phyloP scores from a whole-genome alignment of 2,329 filamentous ascomycete species.

The Verticillium nubilum region DNA sequence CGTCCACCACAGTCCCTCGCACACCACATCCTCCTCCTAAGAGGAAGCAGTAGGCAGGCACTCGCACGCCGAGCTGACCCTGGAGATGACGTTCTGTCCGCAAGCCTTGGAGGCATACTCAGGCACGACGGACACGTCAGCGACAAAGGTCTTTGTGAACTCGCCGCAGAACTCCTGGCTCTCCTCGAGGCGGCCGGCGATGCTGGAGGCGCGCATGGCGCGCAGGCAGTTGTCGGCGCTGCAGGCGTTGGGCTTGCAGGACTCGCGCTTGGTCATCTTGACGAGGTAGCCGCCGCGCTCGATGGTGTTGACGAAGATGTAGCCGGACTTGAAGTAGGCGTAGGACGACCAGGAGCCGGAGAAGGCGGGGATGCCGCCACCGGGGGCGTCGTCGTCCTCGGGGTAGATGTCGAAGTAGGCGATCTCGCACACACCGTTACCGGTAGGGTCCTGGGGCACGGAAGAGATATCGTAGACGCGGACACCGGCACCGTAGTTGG shows the following conservation, averaged over 20 bases:
- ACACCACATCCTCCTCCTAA: background rate
- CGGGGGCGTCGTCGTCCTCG: conserved; percentile 12
- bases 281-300: conserved; percentile 9
- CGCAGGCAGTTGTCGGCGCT: conserved; percentile 40
- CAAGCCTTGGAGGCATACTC: conserved; percentile 8
- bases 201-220: conserved; percentile 35
- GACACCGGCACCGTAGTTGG: conserved; percentile 36
- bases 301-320: conserved; percentile 9
- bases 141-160: conserved; percentile 9
- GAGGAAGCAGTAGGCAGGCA: conserved; percentile 8
- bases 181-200: conserved; percentile 27
- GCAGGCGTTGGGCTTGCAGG: conserved; percentile 15
- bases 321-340: conserved; percentile 7
- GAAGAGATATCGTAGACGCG: conserved; percentile 23
- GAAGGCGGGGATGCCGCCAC: conserved; percentile 9
- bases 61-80: conserved; percentile 8
- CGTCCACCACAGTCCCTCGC: background rate
- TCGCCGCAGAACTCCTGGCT: conserved; percentile 20
- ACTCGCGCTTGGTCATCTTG: conserved; percentile 2
- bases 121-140: conserved; percentile 9
- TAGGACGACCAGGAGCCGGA: conserved; percentile 6
- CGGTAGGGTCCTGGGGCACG: conserved; percentile 23
- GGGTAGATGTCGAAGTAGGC: conserved; percentile 39
- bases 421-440: conserved; percentile 31
- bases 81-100: conserved; percentile 7